Percentiles rank a stretch among this genome's conserved stretches.
Evolutionary conservation across 2,329 filamentous ascomycete species (phyloP).

Genomic region (Orbilia quercus): DNA sequence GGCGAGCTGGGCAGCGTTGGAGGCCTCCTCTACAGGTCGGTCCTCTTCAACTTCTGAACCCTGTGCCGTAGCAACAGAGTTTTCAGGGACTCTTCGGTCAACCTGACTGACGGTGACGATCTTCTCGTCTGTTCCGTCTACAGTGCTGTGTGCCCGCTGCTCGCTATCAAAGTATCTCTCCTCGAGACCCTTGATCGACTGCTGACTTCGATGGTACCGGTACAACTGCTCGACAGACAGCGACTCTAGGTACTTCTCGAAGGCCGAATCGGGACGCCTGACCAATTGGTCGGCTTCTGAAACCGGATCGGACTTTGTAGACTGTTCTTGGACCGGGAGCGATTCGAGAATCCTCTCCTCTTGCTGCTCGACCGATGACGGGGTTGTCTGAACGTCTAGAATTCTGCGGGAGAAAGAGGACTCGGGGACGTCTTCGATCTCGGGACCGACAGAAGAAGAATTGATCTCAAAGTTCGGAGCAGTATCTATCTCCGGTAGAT

Average conservation of each 20-base stretch:
- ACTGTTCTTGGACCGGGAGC: background rate
- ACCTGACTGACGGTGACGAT: background rate
- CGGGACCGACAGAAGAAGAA: background rate
- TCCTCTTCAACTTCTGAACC: background rate
- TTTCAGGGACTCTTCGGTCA: background rate
- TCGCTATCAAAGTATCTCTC: background rate
- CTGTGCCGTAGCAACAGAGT: background rate
- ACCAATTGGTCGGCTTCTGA: background rate
- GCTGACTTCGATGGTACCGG: too few relatives aligned
- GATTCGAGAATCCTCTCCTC: background rate
- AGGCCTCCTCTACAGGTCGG: too few relatives aligned
- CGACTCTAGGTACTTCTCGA: too few relatives aligned
- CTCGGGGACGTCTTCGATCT: background rate
- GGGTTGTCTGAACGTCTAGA: background rate
- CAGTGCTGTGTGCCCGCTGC: background rate
- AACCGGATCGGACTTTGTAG: background rate
- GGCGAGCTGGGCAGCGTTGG: too few relatives aligned
- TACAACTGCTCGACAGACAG: too few relatives aligned
- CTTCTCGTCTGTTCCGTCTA: background rate
- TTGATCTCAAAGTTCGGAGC: background rate
- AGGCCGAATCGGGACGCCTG: too few relatives aligned
- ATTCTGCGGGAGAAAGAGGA: background rate
- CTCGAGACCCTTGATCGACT: background rate
- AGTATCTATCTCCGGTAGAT: constrained; percentile 1
- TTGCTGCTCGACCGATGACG: background rate